Conservation (phyloP, 1,284 basidiomycete species). For the Cerioporus squamosus region DNA sequence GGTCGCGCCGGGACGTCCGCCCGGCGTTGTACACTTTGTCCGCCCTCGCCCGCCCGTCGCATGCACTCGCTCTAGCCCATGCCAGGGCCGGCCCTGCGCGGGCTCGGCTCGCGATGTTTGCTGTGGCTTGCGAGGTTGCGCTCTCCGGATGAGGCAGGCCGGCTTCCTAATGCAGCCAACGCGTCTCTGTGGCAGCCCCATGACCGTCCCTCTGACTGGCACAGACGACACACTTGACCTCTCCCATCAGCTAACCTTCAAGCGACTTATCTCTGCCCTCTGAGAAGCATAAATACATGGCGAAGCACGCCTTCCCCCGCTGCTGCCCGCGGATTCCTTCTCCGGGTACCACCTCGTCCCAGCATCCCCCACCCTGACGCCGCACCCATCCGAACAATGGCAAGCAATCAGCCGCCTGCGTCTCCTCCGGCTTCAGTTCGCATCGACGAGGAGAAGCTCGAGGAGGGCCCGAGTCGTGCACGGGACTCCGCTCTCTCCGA, state of each 20-base stretch:
- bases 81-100: no score
- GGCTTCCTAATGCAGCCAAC: neutral
- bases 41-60: no score
- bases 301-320: neutral
- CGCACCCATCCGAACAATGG: neutral
- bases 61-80: no score
- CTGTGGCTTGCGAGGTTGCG: neutral
- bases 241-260: slow-evolving; percentile 8
- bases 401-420: neutral
- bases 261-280: neutral
- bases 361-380: neutral
- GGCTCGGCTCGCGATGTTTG: neutral
- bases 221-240: slow-evolving; percentile 12
- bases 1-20: no score
- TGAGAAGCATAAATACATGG: neutral
- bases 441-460: slow-evolving; percentile 7
- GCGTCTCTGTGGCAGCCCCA: slow-evolving; percentile 6
- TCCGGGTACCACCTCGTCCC: slow-evolving; percentile 2
- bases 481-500: slow-evolving; percentile 20
- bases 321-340: slow-evolving; percentile 3
- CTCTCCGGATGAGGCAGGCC: neutral
- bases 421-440: slow-evolving; percentile 1
- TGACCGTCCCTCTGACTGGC: slow-evolving; percentile 14
- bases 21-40: no score
- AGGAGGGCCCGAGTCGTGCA: slow-evolving; percentile 8